Conservation (phyloP, 2,329 filamentous ascomycete genomes). For the Colletotrichum liriopes region DNA sequence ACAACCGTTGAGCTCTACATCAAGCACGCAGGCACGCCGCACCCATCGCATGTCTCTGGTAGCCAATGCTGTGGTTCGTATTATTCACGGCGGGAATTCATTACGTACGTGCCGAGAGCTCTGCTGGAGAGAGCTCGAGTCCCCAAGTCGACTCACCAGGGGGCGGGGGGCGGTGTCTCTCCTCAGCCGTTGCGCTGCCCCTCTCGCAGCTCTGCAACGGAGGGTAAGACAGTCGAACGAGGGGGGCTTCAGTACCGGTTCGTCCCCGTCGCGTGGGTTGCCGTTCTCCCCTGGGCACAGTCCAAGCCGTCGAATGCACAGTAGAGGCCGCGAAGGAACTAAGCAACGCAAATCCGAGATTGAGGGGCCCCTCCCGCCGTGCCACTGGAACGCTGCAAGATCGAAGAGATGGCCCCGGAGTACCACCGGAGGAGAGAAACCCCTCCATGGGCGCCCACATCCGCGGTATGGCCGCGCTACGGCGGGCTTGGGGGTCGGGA, state of each 20-base stretch:
- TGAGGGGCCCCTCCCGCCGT: constrained; percentile 10
- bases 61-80: background rate
- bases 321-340: constrained; percentile 8
- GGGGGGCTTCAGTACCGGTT: too few relatives aligned
- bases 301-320: constrained; percentile 26
- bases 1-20: background rate
- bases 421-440: constrained; percentile 33
- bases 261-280: background rate
- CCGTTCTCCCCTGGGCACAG: constrained; percentile 24
- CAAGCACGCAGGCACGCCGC: background rate
- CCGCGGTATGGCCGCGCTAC: background rate
- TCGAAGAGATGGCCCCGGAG: constrained; percentile 33
- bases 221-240: background rate
- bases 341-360: constrained; percentile 31
- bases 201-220: background rate
- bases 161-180: too few relatives aligned
- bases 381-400: constrained; percentile 31
- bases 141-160: background rate
- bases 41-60: background rate
- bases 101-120: constrained; percentile 18
- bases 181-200: background rate
- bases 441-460: constrained; percentile 1
- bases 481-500: constrained; percentile 22
- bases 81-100: background rate
- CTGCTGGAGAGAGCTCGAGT: background rate